Evolutionary conservation across 768 basidiomycete species (phyloP).

Genomic region (Collybia sp.): DNA sequence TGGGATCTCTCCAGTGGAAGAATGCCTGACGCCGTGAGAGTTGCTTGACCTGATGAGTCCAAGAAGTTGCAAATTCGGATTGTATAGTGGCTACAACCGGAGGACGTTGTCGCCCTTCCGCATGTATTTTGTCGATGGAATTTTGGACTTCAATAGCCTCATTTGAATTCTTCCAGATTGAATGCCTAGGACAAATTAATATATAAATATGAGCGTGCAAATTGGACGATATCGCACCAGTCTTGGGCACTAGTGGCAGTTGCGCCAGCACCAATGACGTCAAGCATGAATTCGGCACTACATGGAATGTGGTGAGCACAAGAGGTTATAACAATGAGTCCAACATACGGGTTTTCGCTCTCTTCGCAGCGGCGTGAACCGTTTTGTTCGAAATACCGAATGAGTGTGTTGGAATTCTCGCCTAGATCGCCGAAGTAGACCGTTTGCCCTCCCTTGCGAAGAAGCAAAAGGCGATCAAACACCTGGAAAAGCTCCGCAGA

Average conservation of each 20-base stretch:
- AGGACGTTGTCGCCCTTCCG: slow-evolving; percentile 38
- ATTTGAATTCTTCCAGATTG: slow-evolving; percentile 49
- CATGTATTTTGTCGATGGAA: slow-evolving; percentile 43
- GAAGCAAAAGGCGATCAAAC: slow-evolving; percentile 74
- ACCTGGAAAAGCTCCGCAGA: slow-evolving; percentile 78
- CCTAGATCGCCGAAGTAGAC: slow-evolving; percentile 77
- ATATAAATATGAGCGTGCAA: too few species aligned
- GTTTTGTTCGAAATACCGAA: slow-evolving; percentile 71
- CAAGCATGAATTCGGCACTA: slow-evolving; percentile 62
- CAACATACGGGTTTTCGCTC: slow-evolving; percentile 67
- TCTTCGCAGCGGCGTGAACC: slow-evolving; percentile 58
- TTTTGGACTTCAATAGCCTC: slow-evolving; percentile 31
- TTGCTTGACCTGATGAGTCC: slow-evolving; percentile 41
- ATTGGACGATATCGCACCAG: slow-evolving; percentile 33
- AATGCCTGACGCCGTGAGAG: slow-evolving; percentile 39
- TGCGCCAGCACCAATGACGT: slow-evolving; percentile 72
- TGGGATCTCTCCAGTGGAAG: slow-evolving; percentile 53
- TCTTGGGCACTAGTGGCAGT: slow-evolving; percentile 48
- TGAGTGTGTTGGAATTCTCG: slow-evolving; percentile 52
- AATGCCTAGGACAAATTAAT: slow-evolving; percentile 7
- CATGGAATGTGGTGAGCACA: not conserved
- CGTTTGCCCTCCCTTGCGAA: slow-evolving; percentile 74
- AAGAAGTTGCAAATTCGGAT: slow-evolving; percentile 48
- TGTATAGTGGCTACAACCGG: slow-evolving; percentile 29
- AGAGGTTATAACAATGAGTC: not conserved